Percentiles rank a stretch among this genome's conserved stretches.
These are phyloP conservation scores for Torulaspora quercuum DNA, from an alignment of 805 yeast genomes.

Conservation along the genomic window DNA sequence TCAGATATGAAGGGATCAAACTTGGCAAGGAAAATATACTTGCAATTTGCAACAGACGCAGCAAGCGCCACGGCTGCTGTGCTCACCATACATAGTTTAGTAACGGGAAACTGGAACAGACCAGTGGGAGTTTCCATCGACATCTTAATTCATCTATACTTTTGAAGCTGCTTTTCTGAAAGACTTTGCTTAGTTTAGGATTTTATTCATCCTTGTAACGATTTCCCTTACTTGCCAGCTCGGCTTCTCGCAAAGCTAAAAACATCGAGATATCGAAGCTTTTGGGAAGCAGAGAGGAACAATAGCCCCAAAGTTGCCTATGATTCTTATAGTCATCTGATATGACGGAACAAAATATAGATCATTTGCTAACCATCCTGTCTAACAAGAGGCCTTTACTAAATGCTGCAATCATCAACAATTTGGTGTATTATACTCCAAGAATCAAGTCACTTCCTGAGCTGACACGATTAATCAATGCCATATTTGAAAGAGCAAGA, in stretches of 20 bases:
- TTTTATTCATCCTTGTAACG: neutral
- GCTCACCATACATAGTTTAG: conserved; percentile 28
- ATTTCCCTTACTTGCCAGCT: neutral
- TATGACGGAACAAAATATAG: conserved; percentile 12
- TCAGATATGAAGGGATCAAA: conserved; percentile 49
- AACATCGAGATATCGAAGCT: neutral
- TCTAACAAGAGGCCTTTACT: conserved; percentile 1
- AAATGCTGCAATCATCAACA: conserved; percentile 19
- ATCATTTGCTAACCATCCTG: conserved; percentile 12
- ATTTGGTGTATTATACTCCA: conserved; percentile 31
- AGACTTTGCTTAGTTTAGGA: too few species aligned
- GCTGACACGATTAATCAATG: conserved; percentile 15
- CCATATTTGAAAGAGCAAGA: conserved; percentile 17
- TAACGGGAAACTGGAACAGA: conserved; percentile 27
- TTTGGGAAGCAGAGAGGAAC: too few species aligned
- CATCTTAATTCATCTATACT: conserved; percentile 8
- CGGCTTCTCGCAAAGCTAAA: neutral
- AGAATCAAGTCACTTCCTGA: conserved; percentile 16
- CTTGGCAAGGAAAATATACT: conserved; percentile 30
- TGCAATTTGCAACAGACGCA: conserved; percentile 29
- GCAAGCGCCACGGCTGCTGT: conserved; percentile 28
- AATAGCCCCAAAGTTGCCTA: too few species aligned
- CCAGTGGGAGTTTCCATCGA: conserved; percentile 27
- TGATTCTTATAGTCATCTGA: neutral
- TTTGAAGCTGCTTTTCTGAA: neutral